These are phyloP conservation scores for Ophiostoma angusticollis DNA, from an alignment of 2,329 filamentous ascomycete genomes.

Conservation along the genomic window DNA sequence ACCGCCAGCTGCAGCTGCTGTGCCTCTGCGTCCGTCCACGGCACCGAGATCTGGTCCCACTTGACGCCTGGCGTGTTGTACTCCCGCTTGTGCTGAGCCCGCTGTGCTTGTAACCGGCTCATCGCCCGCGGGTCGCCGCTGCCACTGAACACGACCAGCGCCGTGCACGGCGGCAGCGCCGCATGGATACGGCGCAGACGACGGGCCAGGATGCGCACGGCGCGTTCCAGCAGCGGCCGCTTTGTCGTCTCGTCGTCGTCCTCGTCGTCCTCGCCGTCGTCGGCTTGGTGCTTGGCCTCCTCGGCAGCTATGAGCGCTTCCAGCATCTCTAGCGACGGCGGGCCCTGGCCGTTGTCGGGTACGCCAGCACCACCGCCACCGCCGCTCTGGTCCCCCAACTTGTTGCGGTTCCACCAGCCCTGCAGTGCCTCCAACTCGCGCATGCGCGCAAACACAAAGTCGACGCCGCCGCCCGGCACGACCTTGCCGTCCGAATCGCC, in stretches of 20 bases:
- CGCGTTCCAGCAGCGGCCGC: slow-evolving; percentile 27
- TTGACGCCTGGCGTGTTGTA: slow-evolving; percentile 50
- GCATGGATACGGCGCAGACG: slow-evolving; percentile 44
- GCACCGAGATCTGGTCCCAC: slow-evolving; percentile 53
- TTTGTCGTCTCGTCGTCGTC: background rate
- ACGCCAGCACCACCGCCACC: slow-evolving; percentile 13
- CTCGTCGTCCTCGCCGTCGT: background rate
- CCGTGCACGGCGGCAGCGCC: slow-evolving; percentile 50
- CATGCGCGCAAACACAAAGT: slow-evolving; percentile 55
- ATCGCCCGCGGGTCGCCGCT: slow-evolving; percentile 57
- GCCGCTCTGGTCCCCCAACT: slow-evolving; percentile 21
- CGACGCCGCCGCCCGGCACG: slow-evolving; percentile 47
- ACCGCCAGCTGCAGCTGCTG: slow-evolving; percentile 48
- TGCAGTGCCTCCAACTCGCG: slow-evolving; percentile 52
- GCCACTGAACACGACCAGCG: slow-evolving; percentile 51
- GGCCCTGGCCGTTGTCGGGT: slow-evolving; percentile 21
- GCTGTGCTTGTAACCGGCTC: slow-evolving; percentile 47
- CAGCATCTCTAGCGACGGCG: slow-evolving; percentile 19
- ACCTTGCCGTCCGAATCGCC: slow-evolving; percentile 45
- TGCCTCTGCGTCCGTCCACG: slow-evolving; percentile 56
- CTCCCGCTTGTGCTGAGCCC: slow-evolving; percentile 48
- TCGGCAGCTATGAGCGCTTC: slow-evolving; percentile 8
- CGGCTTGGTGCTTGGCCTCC: slow-evolving; percentile 2
- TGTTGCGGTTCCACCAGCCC: slow-evolving; percentile 55
- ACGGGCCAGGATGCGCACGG: slow-evolving; percentile 31